A percentile compares a stretch with the other conserved stretches of the same genome.
phyloP scores from a whole-genome alignment of 768 basidiomycete genomes.

The Rickenella mellea region DNA sequence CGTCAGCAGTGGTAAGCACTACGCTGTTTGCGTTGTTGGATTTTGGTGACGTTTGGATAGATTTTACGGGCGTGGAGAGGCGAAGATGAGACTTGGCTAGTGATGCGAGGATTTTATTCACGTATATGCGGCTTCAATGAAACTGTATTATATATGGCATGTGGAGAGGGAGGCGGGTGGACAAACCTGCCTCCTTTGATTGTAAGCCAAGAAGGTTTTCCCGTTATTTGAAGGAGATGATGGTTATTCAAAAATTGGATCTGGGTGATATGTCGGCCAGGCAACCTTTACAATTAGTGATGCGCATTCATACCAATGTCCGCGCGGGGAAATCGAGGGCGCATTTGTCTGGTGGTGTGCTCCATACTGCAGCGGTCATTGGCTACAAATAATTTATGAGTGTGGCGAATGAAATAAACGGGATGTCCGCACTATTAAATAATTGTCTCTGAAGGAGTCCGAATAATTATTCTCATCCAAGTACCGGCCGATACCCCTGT shows the following conservation, averaged over 20 bases:
- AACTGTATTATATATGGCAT: neutral
- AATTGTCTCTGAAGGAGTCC: constrained; percentile 59
- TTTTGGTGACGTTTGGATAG: constrained; percentile 24
- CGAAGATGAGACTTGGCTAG: constrained; percentile 47
- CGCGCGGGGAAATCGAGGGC: constrained; percentile 60
- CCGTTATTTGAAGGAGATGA: constrained; percentile 60
- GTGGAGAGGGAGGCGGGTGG: neutral
- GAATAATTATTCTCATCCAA: constrained; percentile 58
- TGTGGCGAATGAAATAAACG: neutral
- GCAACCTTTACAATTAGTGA: neutral
- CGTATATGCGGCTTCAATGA: constrained; percentile 44
- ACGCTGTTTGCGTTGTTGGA: constrained; percentile 18
- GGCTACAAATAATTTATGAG: constrained; percentile 31
- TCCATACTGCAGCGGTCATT: constrained; percentile 79
- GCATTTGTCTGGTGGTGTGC: constrained; percentile 62
- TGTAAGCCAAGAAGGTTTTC: constrained; percentile 66
- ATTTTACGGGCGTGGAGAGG: constrained; percentile 44
- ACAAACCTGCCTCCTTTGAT: constrained; percentile 61
- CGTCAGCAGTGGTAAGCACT: constrained; percentile 36
- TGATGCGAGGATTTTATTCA: constrained; percentile 47
- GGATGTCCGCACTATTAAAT: constrained; percentile 50
- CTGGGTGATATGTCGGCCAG: constrained; percentile 16
- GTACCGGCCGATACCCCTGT: constrained; percentile 44
- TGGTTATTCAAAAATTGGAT: constrained; percentile 70
- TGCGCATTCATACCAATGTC: constrained; percentile 36